Base-by-base conservation (phyloP, 345 rosid species). In the Viola odorata region DNA sequence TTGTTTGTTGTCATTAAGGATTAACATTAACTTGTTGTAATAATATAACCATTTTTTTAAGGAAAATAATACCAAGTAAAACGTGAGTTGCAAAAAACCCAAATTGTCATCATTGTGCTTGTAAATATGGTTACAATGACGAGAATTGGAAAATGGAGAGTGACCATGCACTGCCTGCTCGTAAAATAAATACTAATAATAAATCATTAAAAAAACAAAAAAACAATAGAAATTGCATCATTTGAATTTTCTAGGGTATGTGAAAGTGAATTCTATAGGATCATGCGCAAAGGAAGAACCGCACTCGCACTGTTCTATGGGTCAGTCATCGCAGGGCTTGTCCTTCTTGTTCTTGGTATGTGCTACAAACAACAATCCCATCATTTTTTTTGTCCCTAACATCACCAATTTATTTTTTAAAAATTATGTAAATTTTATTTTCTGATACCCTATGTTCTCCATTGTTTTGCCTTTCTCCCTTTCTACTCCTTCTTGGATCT, bases 301-400 rank as follows among this genome's bases (percentile, higher is more conserved):
- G 83, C 87, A 85, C 78, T 84, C 85, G 83, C 68, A 78, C 80
- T 73, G 76, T 14, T 53, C 6, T 17, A 6, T 36, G 12, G 12
- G 45, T 32, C 52, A 37, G 67, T 14, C 55, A 0, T n/a, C 13
- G 47, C 37, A 45, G 58, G 6, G 39, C 37, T 5, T n/a, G 15
- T 62, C 57, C 44, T 42, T 23, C 41, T 17, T 37, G 55, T 47
- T 10, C 13, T 47, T 10, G 11, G 11, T 47, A 4, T 47, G 8
- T 45, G 8, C 12, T 3, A n/a, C 50, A 4, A 45, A 3, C 58
- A 17, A 7, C 13, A 47, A 13, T 16, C 40, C 48, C 58, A 55
- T 63, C 64, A 66, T 58, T 66, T 23, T 64, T 12, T 54, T 0
- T 58, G n/a, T 55, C 50, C 54, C 5, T 47, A 17, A 55, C 8